Conservation (phyloP, 352 stramenopile species). For the Phytopythium vexans region DNA sequence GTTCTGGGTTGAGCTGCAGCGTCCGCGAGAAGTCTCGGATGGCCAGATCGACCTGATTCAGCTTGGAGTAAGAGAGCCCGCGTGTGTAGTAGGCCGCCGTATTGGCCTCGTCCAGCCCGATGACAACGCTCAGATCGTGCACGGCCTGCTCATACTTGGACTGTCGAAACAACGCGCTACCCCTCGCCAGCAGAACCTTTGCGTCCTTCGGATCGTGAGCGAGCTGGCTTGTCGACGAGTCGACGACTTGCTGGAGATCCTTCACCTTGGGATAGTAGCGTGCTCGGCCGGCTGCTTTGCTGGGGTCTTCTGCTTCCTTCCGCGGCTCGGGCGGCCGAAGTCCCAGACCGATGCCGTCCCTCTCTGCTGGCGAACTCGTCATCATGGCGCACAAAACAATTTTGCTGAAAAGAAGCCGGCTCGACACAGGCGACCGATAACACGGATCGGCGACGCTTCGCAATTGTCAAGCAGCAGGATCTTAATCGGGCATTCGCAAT, state of each 20-base stretch:
- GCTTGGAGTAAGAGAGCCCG: constrained; percentile 64
- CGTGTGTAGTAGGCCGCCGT: constrained; percentile 65
- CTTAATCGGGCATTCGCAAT: too few species aligned
- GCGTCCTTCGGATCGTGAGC: constrained; percentile 48
- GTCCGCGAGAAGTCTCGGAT: constrained; percentile 78
- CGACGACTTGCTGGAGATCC: constrained; percentile 75
- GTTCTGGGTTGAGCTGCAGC: constrained; percentile 77
- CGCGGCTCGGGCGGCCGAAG: neutral
- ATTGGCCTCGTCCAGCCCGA: constrained; percentile 43
- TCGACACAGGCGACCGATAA: too few species aligned
- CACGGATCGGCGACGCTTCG: too few species aligned
- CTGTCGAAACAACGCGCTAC: constrained; percentile 80
- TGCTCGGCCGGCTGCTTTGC: too few species aligned
- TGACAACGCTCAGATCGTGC: constrained; percentile 47
- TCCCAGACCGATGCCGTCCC: too few species aligned
- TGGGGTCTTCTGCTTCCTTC: neutral
- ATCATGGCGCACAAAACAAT: too few species aligned
- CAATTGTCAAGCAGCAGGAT: too few species aligned
- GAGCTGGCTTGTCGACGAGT: constrained; percentile 68
- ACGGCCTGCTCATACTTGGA: constrained; percentile 46
- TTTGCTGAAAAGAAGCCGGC: too few species aligned
- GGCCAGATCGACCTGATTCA: constrained; percentile 65
- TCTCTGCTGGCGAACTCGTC: too few species aligned
- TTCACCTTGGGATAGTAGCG: constrained; percentile 2
- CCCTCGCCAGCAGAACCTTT: constrained; percentile 71